phyloP scores from a whole-genome alignment of 2,329 filamentous ascomycete genomes.

The Aureobasidium sp. region DNA sequence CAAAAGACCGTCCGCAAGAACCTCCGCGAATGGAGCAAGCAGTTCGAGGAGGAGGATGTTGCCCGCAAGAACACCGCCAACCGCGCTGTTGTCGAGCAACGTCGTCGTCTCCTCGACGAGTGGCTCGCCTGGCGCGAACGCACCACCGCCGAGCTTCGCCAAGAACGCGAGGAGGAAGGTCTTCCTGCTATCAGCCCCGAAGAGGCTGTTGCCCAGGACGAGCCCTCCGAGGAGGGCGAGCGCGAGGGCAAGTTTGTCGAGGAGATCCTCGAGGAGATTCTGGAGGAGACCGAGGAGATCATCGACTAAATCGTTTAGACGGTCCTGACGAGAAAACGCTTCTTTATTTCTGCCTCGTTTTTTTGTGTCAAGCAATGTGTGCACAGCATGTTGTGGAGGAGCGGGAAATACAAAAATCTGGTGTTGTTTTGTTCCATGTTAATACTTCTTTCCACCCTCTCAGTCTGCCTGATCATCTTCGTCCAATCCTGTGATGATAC shows the following conservation, averaged over 20 bases:
- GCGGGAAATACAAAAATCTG: neutral
- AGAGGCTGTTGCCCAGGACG: constrained; percentile 50
- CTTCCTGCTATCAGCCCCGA: constrained; percentile 60
- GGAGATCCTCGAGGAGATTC: constrained; percentile 82
- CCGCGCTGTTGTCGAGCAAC: constrained; percentile 82
- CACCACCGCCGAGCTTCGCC: constrained; percentile 62
- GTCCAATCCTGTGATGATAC: neutral
- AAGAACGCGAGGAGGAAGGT: constrained; percentile 63
- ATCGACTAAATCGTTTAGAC: constrained; percentile 24
- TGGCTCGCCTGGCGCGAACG: constrained; percentile 79
- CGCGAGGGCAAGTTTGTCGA: constrained; percentile 53
- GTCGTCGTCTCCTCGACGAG: constrained; percentile 75
- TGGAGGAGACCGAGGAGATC: constrained; percentile 83
- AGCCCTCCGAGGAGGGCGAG: constrained; percentile 40
- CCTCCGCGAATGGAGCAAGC: constrained; percentile 88
- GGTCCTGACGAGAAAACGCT: constrained; percentile 1
- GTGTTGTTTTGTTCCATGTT: constrained; percentile 4
- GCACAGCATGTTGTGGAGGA: neutral
- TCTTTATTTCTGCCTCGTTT: constrained; percentile 1
- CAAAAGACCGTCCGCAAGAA: constrained; percentile 98
- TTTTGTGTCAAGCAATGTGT: neutral
- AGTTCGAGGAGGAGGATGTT: constrained; percentile 91
- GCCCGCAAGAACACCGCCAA: constrained; percentile 92
- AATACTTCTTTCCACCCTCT: neutral
- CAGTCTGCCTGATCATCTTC: no score